Evolutionary conservation across 257 asterid genomes (phyloP).

Genomic region (Solanum sejunctum): DNA sequence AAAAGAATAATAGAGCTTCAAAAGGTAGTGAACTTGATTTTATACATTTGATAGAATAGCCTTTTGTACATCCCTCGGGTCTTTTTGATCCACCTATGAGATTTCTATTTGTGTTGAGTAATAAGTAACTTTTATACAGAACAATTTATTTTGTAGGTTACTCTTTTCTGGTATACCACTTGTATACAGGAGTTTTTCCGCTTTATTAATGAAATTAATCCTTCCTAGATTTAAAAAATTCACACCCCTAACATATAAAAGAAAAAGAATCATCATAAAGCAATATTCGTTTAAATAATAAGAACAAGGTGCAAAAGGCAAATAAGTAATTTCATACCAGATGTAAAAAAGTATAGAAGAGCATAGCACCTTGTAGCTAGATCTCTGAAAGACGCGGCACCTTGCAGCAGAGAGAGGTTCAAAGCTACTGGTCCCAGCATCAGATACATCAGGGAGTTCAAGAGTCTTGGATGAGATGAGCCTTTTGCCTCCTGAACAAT

Average conservation of each 20-base stretch:
- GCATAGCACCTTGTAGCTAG: constrained; percentile 37
- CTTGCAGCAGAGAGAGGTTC: constrained; percentile 75
- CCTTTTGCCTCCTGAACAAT: constrained; percentile 48
- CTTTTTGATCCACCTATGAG: not conserved
- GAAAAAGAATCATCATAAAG: not conserved
- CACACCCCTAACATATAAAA: not conserved
- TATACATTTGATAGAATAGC: not conserved
- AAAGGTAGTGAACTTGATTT: not conserved
- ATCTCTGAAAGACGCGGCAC: constrained; percentile 54
- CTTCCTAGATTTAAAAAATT: not conserved
- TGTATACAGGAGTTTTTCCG: not conserved
- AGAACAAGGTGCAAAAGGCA: not conserved
- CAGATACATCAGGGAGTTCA: constrained; percentile 40
- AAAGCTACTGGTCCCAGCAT: constrained; percentile 25
- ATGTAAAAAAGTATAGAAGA: not conserved
- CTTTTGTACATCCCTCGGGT: not conserved
- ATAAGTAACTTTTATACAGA: not conserved
- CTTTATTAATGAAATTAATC: not conserved
- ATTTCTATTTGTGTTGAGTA: not conserved
- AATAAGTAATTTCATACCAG: not conserved
- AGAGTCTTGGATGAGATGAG: constrained; percentile 40
- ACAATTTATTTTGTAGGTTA: not conserved
- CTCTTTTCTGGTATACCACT: not conserved
- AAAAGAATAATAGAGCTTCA: not conserved
- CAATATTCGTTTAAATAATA: not conserved